Evolutionary conservation across 2,329 filamentous ascomycete species (phyloP).

Genomic region (Westerdykella ornata): DNA sequence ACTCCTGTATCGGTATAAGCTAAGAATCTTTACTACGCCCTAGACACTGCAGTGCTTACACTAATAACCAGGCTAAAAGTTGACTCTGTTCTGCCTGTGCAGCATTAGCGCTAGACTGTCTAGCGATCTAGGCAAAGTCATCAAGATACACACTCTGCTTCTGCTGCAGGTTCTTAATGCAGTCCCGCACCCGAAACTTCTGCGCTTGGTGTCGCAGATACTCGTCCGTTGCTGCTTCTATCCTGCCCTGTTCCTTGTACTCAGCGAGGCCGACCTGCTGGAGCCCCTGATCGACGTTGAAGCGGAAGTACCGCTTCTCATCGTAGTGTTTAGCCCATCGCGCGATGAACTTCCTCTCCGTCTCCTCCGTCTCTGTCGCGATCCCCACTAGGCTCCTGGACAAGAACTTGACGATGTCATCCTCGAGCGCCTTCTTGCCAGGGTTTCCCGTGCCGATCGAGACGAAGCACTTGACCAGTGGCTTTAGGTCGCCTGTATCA

Average conservation of each 20-base stretch:
- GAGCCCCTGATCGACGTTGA: slow-evolving; percentile 9
- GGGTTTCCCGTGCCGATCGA: slow-evolving; percentile 15
- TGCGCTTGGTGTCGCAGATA: background rate
- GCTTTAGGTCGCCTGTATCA: slow-evolving; percentile 7
- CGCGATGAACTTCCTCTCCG: slow-evolving; percentile 10
- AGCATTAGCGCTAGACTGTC: too few species aligned
- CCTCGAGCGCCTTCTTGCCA: slow-evolving; percentile 14
- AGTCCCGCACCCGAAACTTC: slow-evolving; percentile 1
- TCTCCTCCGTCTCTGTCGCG: slow-evolving; percentile 14
- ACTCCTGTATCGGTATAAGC: too few species aligned
- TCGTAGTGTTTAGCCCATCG: slow-evolving; percentile 2
- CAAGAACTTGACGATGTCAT: slow-evolving; percentile 7
- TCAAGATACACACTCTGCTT: slow-evolving; percentile 2
- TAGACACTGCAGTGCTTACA: too few species aligned
- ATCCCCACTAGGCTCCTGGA: slow-evolving; percentile 9
- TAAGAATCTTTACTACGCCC: too few species aligned
- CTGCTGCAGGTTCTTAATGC: background rate
- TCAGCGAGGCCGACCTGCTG: slow-evolving; percentile 7
- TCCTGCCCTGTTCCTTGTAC: slow-evolving; percentile 3
- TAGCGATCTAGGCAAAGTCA: too few species aligned
- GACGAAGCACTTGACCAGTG: slow-evolving; percentile 12
- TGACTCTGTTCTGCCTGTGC: too few species aligned
- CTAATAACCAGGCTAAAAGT: too few species aligned
- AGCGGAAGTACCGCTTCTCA: slow-evolving; percentile 10
- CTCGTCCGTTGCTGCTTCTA: background rate